A percentile compares a stretch with the other conserved stretches of the same genome.
phyloP scores from a whole-genome alignment of 305 asterid species.

The Ajuga reptans region DNA sequence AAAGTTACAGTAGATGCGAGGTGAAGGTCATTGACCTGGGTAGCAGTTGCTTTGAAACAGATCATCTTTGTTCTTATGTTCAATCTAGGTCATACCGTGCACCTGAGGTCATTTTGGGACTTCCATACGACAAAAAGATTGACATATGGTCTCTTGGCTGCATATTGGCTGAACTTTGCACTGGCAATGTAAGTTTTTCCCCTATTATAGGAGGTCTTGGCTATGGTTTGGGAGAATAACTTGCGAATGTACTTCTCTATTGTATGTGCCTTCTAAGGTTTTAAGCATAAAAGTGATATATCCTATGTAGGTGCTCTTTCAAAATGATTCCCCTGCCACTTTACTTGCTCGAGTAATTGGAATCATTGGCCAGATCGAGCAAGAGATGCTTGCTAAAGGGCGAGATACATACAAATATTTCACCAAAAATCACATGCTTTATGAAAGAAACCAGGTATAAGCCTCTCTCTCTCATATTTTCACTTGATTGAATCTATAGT shows the following conservation, averaged over 20 bases:
- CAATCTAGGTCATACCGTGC: slow-evolving; percentile 97
- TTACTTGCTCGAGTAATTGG: slow-evolving; percentile 91
- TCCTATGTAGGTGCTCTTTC: slow-evolving; percentile 68
- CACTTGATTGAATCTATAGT: background rate
- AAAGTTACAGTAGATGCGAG: slow-evolving; percentile 97
- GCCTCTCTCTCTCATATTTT: background rate
- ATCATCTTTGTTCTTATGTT: slow-evolving; percentile 95
- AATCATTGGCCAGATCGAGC: slow-evolving; percentile 70
- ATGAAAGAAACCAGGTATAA: slow-evolving; percentile 83
- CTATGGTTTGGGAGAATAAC: background rate
- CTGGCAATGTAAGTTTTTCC: slow-evolving; percentile 77
- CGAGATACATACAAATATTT: slow-evolving; percentile 72
- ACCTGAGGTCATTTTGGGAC: slow-evolving; percentile 93
- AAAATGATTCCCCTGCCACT: slow-evolving; percentile 91
- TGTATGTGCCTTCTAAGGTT: background rate
- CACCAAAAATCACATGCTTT: slow-evolving; percentile 91
- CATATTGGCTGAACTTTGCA: slow-evolving; percentile 95
- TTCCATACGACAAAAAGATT: slow-evolving; percentile 83
- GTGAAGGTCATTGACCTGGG: slow-evolving; percentile 95
- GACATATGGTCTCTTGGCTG: slow-evolving; percentile 98
- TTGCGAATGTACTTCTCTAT: background rate
- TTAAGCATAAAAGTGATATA: background rate
- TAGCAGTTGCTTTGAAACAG: slow-evolving; percentile 91
- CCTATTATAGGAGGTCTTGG: background rate
- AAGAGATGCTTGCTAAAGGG: slow-evolving; percentile 86